phyloP scores from a whole-genome alignment of 1,284 basidiomycete genomes.

The Volvariella volvacea region DNA sequence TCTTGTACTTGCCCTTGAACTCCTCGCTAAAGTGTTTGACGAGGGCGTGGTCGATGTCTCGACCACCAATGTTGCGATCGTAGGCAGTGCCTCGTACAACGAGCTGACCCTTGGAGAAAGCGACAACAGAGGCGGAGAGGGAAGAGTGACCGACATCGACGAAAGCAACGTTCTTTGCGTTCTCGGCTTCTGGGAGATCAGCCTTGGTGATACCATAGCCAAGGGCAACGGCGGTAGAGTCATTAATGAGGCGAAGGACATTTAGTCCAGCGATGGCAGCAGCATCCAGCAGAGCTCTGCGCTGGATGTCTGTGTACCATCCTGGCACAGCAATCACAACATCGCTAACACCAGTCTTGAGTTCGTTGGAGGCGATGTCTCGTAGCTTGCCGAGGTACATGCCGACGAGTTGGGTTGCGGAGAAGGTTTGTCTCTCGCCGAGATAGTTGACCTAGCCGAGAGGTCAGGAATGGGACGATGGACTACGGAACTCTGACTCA shows the following conservation, averaged over 20 bases:
- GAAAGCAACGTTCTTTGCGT: conserved; percentile 81
- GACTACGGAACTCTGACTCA: conserved; percentile 27
- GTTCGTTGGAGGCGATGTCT: conserved; percentile 78
- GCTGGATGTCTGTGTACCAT: conserved; percentile 91
- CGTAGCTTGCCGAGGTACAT: conserved; percentile 86
- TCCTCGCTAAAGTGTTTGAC: conserved; percentile 82
- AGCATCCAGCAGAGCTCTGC: conserved; percentile 83
- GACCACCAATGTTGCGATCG: conserved; percentile 87
- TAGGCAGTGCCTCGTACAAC: conserved; percentile 81
- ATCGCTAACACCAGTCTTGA: conserved; percentile 82
- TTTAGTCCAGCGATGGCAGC: conserved; percentile 85
- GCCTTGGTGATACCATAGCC: conserved; percentile 96
- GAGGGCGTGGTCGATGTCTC: conserved; percentile 88
- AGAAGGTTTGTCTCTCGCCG: conserved; percentile 72
- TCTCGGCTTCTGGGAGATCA: conserved; percentile 81
- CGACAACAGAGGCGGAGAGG: conserved; percentile 79
- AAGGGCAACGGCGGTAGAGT: conserved; percentile 88
- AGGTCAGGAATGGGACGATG: conserved; percentile 1
- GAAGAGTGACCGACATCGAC: conserved; percentile 90
- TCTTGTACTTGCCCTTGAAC: conserved; percentile 93
- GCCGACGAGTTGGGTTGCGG: conserved; percentile 81
- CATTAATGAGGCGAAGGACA: conserved; percentile 89
- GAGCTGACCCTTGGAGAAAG: conserved; percentile 90
- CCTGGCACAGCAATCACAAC: conserved; percentile 91
- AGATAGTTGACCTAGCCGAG: conserved; percentile 73